Evolutionary conservation across 306 rosid species (phyloP), one percentile per base, ranked within the genome.

Genomic region (Dalbergia cochinchinensis): DNA sequence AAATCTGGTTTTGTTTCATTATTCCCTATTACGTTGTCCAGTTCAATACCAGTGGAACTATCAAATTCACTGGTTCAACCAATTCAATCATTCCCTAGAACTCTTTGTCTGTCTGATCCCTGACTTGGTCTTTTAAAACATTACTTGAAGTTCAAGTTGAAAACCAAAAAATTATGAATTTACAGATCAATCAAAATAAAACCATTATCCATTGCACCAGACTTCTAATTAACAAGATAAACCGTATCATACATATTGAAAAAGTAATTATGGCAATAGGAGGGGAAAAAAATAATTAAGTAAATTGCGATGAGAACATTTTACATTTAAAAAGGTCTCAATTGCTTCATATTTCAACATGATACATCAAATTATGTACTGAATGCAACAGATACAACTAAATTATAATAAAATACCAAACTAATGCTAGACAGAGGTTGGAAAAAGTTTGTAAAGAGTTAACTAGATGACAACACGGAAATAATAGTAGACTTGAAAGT

Each of bases 171-270:
- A n/a, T 19, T 33, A 5, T 26, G 70, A 66, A 67, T 19, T 18
- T 35, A 39, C 57, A 79, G 37, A 74, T 14, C 45, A 78, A 22
- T 62, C 35, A 19, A 50, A 67, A 20, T 37, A 78, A 53, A 39
- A 35, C 58, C 47, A 77, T 33, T 66, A 54, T 18, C 44, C 77
- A 55, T 64, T 41, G 16, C 67, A 75, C 58, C 48, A 68, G 53
- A 19, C 62, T 50, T 22, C n/a, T 11, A 57, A 73, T 66, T 5
- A 81, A 66, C 33, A 15, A 64, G 31, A 53, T 9, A 61, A 71
- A 66, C 35, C 26, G 48, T 59, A 75, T 12, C n/a, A 68, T 33
- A 45, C 42, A 48, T 12, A 50, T 18, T n/a, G 34, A 44, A 73
- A 58, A 74, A 35, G 13, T 15, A 44, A 66, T 3, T 41, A 19